These are phyloP conservation scores for Cladosporium sp. DNA, from an alignment of 2,329 filamentous ascomycete genomes.

Conservation along the genomic window DNA sequence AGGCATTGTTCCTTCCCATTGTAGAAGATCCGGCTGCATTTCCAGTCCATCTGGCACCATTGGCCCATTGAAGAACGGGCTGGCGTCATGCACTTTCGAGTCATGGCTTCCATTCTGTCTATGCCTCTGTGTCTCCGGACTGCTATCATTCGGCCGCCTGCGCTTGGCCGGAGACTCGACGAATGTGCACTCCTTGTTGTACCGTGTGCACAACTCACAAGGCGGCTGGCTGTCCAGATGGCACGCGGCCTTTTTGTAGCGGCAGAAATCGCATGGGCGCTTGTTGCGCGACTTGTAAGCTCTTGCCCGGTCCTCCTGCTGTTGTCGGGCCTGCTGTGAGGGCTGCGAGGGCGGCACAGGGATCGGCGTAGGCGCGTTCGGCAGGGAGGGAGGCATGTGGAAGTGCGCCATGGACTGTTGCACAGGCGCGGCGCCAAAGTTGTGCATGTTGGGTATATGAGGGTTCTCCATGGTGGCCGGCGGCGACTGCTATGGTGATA, in stretches of 20 bases:
- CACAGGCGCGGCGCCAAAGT: slow-evolving; percentile 19
- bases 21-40: slow-evolving; percentile 32
- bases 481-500: background rate
- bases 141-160: slow-evolving; percentile 35
- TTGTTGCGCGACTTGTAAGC: slow-evolving; percentile 43
- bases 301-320: slow-evolving; percentile 34
- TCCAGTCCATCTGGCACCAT: slow-evolving; percentile 26
- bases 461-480: slow-evolving; percentile 22
- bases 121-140: slow-evolving; percentile 13
- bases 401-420: slow-evolving; percentile 23
- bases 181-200: slow-evolving; percentile 50
- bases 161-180: slow-evolving; percentile 43
- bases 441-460: slow-evolving; percentile 23
- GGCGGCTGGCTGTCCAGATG: slow-evolving; percentile 47
- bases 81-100: slow-evolving; percentile 2
- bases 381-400: slow-evolving; percentile 27
- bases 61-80: slow-evolving; percentile 17
- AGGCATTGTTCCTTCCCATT: slow-evolving; percentile 34
- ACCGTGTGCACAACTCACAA: slow-evolving; percentile 48
- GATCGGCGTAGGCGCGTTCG: slow-evolving; percentile 21
- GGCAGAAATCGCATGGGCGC: slow-evolving; percentile 52
- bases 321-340: slow-evolving; percentile 12
- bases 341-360: slow-evolving; percentile 14
- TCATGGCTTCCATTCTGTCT: slow-evolving; percentile 13
- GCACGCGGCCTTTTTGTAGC: slow-evolving; percentile 50